Evolutionary conservation across 176 grass and related monocot genomes (phyloP).

Genomic region (Eragrostis nindensis): DNA sequence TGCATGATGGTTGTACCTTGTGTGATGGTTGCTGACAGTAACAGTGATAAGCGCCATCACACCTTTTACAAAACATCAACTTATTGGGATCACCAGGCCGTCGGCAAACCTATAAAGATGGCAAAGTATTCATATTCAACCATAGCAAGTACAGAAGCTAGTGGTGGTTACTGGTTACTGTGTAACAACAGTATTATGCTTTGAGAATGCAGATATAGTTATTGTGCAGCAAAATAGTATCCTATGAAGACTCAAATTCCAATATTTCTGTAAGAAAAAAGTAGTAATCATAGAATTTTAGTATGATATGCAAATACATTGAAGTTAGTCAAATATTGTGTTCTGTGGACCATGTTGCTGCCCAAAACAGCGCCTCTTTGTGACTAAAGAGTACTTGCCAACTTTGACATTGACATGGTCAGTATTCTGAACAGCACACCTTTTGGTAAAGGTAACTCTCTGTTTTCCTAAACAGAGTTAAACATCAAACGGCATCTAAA

Average conservation of each 20-base stretch:
- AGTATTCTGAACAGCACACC: too few species aligned
- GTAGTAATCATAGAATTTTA: too few species aligned
- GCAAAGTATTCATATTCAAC: conserved; percentile 36
- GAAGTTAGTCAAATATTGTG: too few species aligned
- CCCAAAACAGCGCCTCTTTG: too few species aligned
- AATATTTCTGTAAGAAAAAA: neutral
- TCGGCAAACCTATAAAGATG: conserved; percentile 73
- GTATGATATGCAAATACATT: too few species aligned
- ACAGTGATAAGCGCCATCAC: conserved; percentile 96
- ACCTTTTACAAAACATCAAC: conserved; percentile 99
- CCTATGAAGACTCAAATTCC: neutral
- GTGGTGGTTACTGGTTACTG: conserved; percentile 41
- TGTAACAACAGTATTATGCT: neutral
- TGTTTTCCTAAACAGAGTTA: too few species aligned
- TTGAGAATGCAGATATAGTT: conserved; percentile 4
- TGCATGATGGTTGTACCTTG: conserved; percentile 60
- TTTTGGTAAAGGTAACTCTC: too few species aligned
- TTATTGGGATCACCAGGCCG: conserved; percentile 96
- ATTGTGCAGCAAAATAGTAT: neutral
- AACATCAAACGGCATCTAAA: too few species aligned
- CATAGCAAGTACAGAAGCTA: conserved; percentile 25
- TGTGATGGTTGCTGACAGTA: conserved; percentile 99
- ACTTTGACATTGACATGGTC: too few species aligned
- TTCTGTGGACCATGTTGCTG: too few species aligned
- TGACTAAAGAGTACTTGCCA: too few species aligned